A percentile compares a stretch with the other conserved stretches of the same genome.
phyloP scores from a whole-genome alignment of 495 filamentous ascomycete genomes.

The Penicillium arizonense region DNA sequence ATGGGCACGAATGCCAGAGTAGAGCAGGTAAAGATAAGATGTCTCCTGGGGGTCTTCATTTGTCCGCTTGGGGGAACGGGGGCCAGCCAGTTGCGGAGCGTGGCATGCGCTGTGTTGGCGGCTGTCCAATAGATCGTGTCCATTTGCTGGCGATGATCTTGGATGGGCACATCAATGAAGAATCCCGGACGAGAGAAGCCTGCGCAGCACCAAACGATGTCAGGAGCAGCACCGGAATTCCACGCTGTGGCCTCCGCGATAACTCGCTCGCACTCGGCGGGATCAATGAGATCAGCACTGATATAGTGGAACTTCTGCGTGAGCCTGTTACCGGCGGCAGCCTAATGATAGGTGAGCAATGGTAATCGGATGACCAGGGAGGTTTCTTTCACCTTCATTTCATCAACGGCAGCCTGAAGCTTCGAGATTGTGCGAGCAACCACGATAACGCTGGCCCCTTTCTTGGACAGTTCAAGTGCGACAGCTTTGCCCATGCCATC shows the following conservation, averaged over 20 bases:
- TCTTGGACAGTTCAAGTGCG: conserved; percentile 68
- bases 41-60: conserved; percentile 50
- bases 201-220: conserved; percentile 91
- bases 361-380: background rate
- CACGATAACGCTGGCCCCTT: conserved; percentile 85
- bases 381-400: conserved; percentile 53
- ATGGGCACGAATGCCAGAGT: conserved; percentile 72
- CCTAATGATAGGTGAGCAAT: conserved; percentile 36
- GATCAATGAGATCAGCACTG: conserved; percentile 74
- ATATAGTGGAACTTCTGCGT: conserved; percentile 81
- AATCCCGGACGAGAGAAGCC: conserved; percentile 73
- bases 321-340: conserved; percentile 54
- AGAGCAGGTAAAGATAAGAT: conserved; percentile 86
- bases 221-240: conserved; percentile 73
- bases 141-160: conserved; percentile 73
- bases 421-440: conserved; percentile 75
- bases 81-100: conserved; percentile 47
- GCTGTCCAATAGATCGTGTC: conserved; percentile 88
- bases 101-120: conserved; percentile 79
- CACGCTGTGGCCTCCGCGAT: conserved; percentile 75
- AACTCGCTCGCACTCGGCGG: conserved; percentile 63
- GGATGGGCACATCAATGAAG: conserved; percentile 70
- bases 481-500: conserved; percentile 84
- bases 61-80: conserved; percentile 33
- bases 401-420: conserved; percentile 68